Conservation (phyloP, 2,329 filamentous ascomycete genomes). For the Chaetothyriales sp. region DNA sequence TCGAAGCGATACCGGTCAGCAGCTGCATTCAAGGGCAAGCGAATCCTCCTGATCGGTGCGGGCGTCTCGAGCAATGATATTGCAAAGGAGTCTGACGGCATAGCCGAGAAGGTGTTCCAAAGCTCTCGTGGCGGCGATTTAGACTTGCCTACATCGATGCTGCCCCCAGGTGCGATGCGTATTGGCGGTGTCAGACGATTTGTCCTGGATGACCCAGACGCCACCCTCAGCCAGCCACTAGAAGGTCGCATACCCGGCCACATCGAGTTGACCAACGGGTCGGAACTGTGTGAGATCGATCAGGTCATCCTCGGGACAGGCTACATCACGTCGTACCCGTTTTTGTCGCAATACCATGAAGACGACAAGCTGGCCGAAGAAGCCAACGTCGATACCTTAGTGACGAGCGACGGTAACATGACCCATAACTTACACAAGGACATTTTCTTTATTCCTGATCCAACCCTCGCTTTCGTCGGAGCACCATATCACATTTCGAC, state of each 20-base stretch:
- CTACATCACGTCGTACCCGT: slow-evolving; percentile 55
- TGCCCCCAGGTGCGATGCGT: slow-evolving; percentile 41
- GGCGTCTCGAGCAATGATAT: slow-evolving; percentile 44
- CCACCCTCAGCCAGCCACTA: not conserved
- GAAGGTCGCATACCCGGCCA: slow-evolving; percentile 35
- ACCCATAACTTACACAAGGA: slow-evolving; percentile 57
- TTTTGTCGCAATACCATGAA: slow-evolving; percentile 40
- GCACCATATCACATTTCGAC: slow-evolving; percentile 54
- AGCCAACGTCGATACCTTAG: slow-evolving; percentile 41
- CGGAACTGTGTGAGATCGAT: slow-evolving; percentile 43
- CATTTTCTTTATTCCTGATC: slow-evolving; percentile 57
- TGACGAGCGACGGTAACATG: slow-evolving; percentile 47
- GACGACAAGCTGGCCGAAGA: slow-evolving; percentile 31
- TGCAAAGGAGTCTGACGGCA: slow-evolving; percentile 36
- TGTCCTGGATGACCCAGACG: slow-evolving; percentile 15
- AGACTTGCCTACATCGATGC: slow-evolving; percentile 40
- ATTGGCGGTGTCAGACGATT: slow-evolving; percentile 41
- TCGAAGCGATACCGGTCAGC: slow-evolving; percentile 40
- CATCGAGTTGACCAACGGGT: slow-evolving; percentile 41
- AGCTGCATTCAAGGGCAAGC: slow-evolving; percentile 39
- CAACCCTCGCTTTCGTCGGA: slow-evolving; percentile 49
- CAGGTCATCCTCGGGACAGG: slow-evolving; percentile 53
- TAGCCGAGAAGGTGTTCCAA: slow-evolving; percentile 36
- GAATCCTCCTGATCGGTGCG: slow-evolving; percentile 42
- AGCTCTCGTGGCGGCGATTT: slow-evolving; percentile 48